Conservation (phyloP, 1,284 basidiomycete species). For the Termitomyces sp. region DNA sequence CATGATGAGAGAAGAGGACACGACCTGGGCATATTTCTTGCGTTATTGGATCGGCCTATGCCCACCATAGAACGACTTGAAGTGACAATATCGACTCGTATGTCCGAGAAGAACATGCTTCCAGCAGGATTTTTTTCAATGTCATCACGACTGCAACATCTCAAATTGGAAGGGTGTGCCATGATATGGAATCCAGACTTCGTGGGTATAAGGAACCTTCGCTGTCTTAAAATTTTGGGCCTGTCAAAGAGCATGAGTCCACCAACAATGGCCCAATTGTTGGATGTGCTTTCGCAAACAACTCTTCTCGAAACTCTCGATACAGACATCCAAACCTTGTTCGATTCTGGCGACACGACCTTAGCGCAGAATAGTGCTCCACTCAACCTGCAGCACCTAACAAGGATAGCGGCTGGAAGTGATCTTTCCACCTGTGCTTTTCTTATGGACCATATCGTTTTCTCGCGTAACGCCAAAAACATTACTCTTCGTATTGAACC, state of each 20-base stretch:
- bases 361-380: background rate
- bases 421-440: background rate
- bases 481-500: background rate
- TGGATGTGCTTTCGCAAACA: background rate
- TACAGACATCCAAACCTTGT: background rate
- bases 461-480: background rate
- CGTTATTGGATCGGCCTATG: background rate
- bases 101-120: background rate
- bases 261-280: background rate
- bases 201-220: background rate
- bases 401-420: background rate
- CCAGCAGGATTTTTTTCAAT: background rate
- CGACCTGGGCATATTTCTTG: background rate
- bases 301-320: background rate
- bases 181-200: background rate
- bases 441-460: background rate
- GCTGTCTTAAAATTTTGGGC: background rate
- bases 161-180: constrained; percentile 15
- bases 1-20: background rate
- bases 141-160: constrained; percentile 30
- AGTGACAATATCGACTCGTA: constrained; percentile 21
- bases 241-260: background rate
- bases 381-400: background rate
- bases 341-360: too few species aligned
- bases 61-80: constrained; percentile 10